phyloP scores from a whole-genome alignment of 2,329 filamentous ascomycete genomes.

The Epichloe bromicola region DNA sequence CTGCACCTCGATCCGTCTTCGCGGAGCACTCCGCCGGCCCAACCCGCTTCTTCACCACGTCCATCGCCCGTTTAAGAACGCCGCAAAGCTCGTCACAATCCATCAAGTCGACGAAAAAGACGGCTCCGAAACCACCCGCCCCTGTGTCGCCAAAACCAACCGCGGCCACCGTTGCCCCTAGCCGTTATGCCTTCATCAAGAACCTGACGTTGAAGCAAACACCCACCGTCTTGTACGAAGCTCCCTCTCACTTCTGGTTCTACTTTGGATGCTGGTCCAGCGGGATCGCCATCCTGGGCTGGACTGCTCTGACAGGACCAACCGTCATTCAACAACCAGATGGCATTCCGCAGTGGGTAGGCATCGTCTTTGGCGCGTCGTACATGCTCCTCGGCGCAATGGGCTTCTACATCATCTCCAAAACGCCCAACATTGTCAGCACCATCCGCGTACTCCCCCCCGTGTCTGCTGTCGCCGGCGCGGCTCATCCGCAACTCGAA shows the following conservation, averaged over 20 bases:
- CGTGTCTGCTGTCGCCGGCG: conserved; percentile 9
- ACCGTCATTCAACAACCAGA: conserved; percentile 26
- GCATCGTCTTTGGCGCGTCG: conserved; percentile 41
- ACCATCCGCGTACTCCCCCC: conserved; percentile 45
- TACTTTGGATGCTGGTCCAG: conserved; percentile 46
- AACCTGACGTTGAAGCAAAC: conserved; percentile 42
- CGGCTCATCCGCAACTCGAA: conserved; percentile 32
- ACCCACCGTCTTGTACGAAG: conserved; percentile 50
- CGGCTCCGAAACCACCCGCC: conserved; percentile 4
- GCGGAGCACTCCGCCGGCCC: conserved; percentile 9
- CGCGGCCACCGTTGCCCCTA: conserved; percentile 11
- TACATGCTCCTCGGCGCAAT: conserved; percentile 47
- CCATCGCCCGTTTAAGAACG: conserved; percentile 12
- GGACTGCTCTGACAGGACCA: conserved; percentile 23
- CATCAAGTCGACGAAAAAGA: conserved; percentile 9
- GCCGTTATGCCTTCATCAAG: conserved; percentile 34
- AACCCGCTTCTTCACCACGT: conserved; percentile 19
- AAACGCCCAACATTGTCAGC: conserved; percentile 44
- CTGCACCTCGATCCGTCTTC: conserved; percentile 10
- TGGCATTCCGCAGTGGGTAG: conserved; percentile 42
- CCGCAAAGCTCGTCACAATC: conserved; percentile 6
- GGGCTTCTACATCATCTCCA: conserved; percentile 45
- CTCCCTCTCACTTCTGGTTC: conserved; percentile 50
- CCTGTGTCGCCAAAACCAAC: conserved; percentile 5
- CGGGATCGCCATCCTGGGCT: conserved; percentile 27